Evolutionary conservation across 257 asterid species (phyloP), one percentile per base, ranked within the genome.

Genomic region (Capsicum baccatum): DNA sequence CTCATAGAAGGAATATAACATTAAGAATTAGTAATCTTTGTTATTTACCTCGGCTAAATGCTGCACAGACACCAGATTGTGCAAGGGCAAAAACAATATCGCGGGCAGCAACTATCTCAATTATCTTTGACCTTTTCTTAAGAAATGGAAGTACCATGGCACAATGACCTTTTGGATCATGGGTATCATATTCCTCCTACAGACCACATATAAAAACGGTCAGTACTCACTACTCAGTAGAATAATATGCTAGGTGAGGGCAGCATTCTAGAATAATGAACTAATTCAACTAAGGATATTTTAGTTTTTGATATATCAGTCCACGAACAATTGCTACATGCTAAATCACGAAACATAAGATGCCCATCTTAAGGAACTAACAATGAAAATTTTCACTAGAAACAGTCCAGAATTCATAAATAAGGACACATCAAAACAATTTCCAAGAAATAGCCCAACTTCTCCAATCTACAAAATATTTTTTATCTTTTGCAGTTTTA

Each of bases 21-120:
- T 60, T 50, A 58, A 17, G 60, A 17, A 78, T 44, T 63, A 19
- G 58, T n/a, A 6, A 19, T 81, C 19, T 21, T 63, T 64, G 50
- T 62, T 47, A 63, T 78, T 78, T 79, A 95, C 99, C 99, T 91
- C 99, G 94, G 87, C 98, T 95, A 89, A 97, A 97, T 83, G 99
- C 99, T 69, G 98, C 99, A 92, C 99, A 97, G 17, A 95, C 93
- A 85, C 99, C 99, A 74, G 99, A 97, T 82, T 97, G 99, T 4
- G 98, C 99, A 85, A 97, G 99, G 78, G 99, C 98, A 92, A 97
- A 97, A 76, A 97, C 99, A 69, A 97, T 95, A 89, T 97, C 99
- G 85, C 95, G 97, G 50, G 99, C 98, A 90, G 99, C 98, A 79
- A 95, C 99, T 83, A 97, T 95, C 90, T 97, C 99, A 83, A 97